Conservation (phyloP, 495 filamentous ascomycete species). For the Rusavskia elegans region DNA sequence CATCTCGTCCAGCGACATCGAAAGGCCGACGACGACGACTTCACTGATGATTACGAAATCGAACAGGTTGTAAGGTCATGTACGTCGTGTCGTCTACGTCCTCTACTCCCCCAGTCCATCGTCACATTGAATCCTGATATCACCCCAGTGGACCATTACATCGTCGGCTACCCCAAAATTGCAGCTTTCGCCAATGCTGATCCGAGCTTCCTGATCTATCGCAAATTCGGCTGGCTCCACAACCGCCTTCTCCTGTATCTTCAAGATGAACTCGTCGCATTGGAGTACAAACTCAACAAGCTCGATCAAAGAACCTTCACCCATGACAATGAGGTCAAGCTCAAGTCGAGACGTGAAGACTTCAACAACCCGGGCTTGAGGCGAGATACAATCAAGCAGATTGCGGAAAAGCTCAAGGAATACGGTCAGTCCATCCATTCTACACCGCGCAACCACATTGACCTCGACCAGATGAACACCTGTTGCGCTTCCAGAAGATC, state of each 20-base stretch:
- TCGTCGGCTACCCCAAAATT: slow-evolving; percentile 20
- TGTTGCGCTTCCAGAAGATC: too few species aligned
- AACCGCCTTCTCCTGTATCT: slow-evolving; percentile 18
- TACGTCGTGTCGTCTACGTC: too few species aligned
- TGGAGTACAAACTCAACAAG: slow-evolving; percentile 19
- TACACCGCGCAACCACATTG: too few species aligned
- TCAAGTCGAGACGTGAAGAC: not conserved
- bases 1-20: too few species aligned
- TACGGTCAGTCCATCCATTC: slow-evolving; percentile 36
- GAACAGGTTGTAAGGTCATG: too few species aligned
- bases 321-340: slow-evolving; percentile 11
- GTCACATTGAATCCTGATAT: not conserved
- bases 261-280: slow-evolving; percentile 19
- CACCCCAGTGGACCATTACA: slow-evolving; percentile 18
- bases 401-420: slow-evolving; percentile 46
- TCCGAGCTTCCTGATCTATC: slow-evolving; percentile 21
- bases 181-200: slow-evolving; percentile 22
- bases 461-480: too few species aligned
- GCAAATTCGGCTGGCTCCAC: slow-evolving; percentile 22
- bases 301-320: not conserved
- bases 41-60: too few species aligned
- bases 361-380: slow-evolving; percentile 10
- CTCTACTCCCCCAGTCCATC: too few species aligned
- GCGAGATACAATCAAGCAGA: slow-evolving; percentile 39
- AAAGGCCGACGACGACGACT: too few species aligned